phyloP scores from a whole-genome alignment of 2,329 filamentous ascomycete species.

The Alternaria postmessia region DNA sequence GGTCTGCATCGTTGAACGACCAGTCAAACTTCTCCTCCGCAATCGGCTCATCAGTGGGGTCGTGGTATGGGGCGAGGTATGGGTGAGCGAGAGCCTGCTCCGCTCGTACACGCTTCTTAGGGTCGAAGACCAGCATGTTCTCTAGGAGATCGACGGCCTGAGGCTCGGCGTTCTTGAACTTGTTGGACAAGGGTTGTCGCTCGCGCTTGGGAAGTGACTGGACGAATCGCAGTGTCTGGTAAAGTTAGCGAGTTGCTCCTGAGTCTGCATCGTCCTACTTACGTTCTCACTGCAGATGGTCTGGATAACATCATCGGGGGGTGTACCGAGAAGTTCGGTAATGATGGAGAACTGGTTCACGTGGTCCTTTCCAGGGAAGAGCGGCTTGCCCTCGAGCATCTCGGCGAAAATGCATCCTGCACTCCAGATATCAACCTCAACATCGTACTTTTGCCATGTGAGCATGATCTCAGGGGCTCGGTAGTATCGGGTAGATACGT shows the following conservation, averaged over 20 bases:
- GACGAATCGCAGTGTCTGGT: conserved; percentile 90
- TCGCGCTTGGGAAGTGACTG: conserved; percentile 96
- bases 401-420: conserved; percentile 99
- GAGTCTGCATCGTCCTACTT: conserved; percentile 27
- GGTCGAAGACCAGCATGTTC: conserved; percentile 97
- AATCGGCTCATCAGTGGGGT: conserved; percentile 93
- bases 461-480: conserved; percentile 99
- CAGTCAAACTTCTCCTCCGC: conserved; percentile 99
- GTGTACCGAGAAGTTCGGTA: conserved; percentile 93
- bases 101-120: conserved; percentile 92
- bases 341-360: conserved; percentile 99
- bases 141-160: conserved; percentile 91
- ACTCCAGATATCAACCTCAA: conserved; percentile 99
- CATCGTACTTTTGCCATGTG: conserved; percentile 99
- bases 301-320: conserved; percentile 97
- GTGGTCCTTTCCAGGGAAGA: conserved; percentile 98
- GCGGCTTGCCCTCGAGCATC: conserved; percentile 97
- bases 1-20: conserved; percentile 98
- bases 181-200: conserved; percentile 82
- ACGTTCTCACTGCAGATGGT: conserved; percentile 98
- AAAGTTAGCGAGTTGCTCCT: conserved; percentile 25
- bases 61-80: conserved; percentile 95
- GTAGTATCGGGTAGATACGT: conserved; percentile 98
- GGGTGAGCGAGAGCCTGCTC: conserved; percentile 86
- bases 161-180: conserved; percentile 95